A percentile compares a stretch with the other conserved stretches of the same genome.
These are phyloP conservation scores for Terana coerulea DNA, from an alignment of 768 basidiomycete species.

Conservation along the genomic window DNA sequence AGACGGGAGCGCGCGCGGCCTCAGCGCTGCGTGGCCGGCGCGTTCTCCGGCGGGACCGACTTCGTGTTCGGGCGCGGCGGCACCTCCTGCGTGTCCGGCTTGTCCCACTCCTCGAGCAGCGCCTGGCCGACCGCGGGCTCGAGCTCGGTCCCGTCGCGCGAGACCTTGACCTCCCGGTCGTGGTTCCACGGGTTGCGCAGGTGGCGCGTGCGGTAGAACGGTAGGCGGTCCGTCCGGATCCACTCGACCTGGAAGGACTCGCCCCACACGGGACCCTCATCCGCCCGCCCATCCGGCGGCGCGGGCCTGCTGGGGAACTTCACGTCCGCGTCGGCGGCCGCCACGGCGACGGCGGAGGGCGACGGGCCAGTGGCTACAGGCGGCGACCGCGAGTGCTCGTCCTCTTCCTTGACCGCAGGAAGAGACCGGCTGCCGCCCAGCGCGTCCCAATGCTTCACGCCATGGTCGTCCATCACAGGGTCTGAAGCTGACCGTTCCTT, in stretches of 20 bases:
- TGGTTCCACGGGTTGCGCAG: conserved; percentile 93
- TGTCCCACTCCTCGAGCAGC: conserved; percentile 68
- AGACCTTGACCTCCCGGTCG: conserved; percentile 76
- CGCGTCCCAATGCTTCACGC: conserved; percentile 8
- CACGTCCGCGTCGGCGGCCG: no score
- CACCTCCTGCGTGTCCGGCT: conserved; percentile 22
- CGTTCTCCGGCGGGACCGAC: neutral
- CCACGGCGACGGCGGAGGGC: neutral
- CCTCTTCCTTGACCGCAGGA: conserved; percentile 21
- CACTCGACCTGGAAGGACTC: conserved; percentile 81
- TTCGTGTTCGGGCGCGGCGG: conserved; percentile 3
- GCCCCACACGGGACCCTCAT: conserved; percentile 50
- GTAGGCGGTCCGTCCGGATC: conserved; percentile 65
- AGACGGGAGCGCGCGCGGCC: neutral
- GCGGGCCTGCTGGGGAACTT: conserved; percentile 21
- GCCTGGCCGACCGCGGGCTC: conserved; percentile 72
- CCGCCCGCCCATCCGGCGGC: conserved; percentile 7
- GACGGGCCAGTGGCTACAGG: neutral
- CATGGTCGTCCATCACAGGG: conserved; percentile 3
- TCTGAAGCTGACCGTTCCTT: conserved; percentile 14
- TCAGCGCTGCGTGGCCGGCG: neutral
- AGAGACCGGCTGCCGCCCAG: conserved; percentile 8
- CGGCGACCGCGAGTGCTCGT: conserved; percentile 16
- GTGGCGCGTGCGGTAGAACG: conserved; percentile 74
- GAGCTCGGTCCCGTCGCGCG: conserved; percentile 88